Base-by-base conservation (phyloP, 225 moss, liverwort and hornwort species). In the Antitrichia curtipendula region DNA sequence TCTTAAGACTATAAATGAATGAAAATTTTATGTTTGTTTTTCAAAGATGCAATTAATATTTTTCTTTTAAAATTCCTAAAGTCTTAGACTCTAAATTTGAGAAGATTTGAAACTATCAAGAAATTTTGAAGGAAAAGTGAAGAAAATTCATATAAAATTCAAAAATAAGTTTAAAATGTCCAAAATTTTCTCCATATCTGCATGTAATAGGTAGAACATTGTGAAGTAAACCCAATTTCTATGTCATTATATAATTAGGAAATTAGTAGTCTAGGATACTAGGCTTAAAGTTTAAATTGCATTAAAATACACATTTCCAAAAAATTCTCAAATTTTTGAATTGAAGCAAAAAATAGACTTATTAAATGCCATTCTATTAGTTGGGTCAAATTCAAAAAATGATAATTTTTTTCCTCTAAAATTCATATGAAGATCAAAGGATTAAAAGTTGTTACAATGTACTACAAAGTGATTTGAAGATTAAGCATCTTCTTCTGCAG, bases 261-360 rank as follows among this genome's bases (percentile, higher is more conserved):
- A 19, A 50, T 49, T 32, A 32, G 5, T 5, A 49, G 12, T 6
- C 0, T 19, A 3, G 8, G 3, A 3, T 2, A 2, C 4, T 47
- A 19, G 12, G 47, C 2, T 1, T 2, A 50, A 32, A 50, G 10
- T 50, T 21, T 21, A 19, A 32, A 75, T 50, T 32, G 12, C 13
- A 74, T 20, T 32, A 17, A 49, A 49, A 20, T 74, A 31, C 7
- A 0, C 0, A 12, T 19, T 32, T 49, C 1, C 7, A 32, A 32
- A 2, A 75, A 50, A 75, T 5, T 12, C 3, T 75, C 32, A 20
- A 12, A 50, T 49, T 6, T 75, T 50, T 3, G 8, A 49, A 32
- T 32, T 11, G 2, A 7, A 21, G 0, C 11, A 36, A 0, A 19
- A 3, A 12, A 32, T 29, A 74, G 19, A 49, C 8, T 47, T 74